Evolutionary conservation across 495 filamentous ascomycete species (phyloP).

Genomic region (Hypoxylon crocopeplum): DNA sequence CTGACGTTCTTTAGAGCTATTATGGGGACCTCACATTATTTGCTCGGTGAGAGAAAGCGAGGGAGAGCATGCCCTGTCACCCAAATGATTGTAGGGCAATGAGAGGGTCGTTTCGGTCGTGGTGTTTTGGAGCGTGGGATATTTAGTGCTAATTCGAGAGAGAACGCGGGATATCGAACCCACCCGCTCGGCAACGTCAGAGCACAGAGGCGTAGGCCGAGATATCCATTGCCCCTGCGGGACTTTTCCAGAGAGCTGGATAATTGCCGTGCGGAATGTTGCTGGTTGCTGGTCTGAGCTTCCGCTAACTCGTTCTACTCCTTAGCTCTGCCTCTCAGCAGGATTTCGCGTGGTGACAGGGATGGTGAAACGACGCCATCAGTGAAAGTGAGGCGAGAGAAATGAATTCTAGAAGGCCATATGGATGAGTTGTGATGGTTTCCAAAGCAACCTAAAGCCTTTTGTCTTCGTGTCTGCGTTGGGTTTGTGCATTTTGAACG

Average conservation of each 20-base stretch:
- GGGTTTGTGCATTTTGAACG: neutral
- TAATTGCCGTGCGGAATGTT: neutral
- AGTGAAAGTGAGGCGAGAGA: slow-evolving; percentile 34
- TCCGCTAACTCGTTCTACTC: slow-evolving; percentile 10
- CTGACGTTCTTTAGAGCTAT: neutral
- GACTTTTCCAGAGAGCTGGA: slow-evolving; percentile 11
- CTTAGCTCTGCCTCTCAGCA: slow-evolving; percentile 11
- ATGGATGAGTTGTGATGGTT: neutral
- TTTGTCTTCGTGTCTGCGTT: slow-evolving; percentile 6
- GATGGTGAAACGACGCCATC: slow-evolving; percentile 37
- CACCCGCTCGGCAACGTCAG: too few relatives aligned
- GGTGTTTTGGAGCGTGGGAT: too few relatives aligned
- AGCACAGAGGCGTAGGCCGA: too few relatives aligned
- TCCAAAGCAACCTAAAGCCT: neutral
- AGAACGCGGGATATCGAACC: too few relatives aligned
- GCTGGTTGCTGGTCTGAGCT: slow-evolving; percentile 39
- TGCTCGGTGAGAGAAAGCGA: too few relatives aligned
- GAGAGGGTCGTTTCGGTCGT: too few relatives aligned
- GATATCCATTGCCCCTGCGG: neutral
- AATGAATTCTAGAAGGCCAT: slow-evolving; percentile 10
- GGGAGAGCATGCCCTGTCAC: too few relatives aligned
- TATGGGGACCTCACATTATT: slow-evolving; percentile 16
- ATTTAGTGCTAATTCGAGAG: too few relatives aligned
- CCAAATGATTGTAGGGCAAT: too few relatives aligned
- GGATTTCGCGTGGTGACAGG: slow-evolving; percentile 29